Conservation (phyloP, 164 flowering plant genomes). For the Stephania yunnanensis region DNA sequence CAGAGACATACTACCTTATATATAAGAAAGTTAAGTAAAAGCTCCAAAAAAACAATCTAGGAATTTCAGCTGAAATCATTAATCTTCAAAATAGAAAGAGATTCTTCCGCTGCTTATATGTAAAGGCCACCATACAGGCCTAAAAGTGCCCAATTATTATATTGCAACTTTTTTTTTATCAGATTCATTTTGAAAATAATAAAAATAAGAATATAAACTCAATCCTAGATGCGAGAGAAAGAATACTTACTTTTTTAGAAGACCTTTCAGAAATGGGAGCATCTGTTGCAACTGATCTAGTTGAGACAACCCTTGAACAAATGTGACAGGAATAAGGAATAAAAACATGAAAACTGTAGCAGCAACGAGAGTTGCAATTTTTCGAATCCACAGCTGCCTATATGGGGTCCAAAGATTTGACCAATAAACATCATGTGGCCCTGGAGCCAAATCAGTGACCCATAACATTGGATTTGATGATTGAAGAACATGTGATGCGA, state of each 20-base stretch:
- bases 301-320: slow-evolving; percentile 75
- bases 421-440: slow-evolving; percentile 88
- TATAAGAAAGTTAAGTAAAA: too few species aligned
- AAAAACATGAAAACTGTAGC: slow-evolving; percentile 55
- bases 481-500: slow-evolving; percentile 67
- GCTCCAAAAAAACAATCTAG: too few species aligned
- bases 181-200: background rate
- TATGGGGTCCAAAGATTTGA: slow-evolving; percentile 75
- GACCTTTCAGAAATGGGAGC: slow-evolving; percentile 63
- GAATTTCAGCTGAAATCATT: too few species aligned
- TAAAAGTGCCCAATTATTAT: background rate
- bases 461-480: slow-evolving; percentile 86
- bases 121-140: background rate
- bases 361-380: slow-evolving; percentile 53
- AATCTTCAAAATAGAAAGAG: too few species aligned
- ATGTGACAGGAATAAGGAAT: slow-evolving; percentile 74
- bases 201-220: background rate
- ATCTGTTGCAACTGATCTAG: slow-evolving; percentile 47
- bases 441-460: slow-evolving; percentile 91
- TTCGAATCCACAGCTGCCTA: slow-evolving; percentile 80
- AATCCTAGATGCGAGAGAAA: background rate
- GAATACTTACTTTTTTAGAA: slow-evolving; percentile 51
- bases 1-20: too few species aligned
- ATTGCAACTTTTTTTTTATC: background rate
- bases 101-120: background rate